Evolutionary conservation across 192 early-diverging fungal genomes (phyloP).

Genomic region (Entomortierella beljakovae): DNA sequence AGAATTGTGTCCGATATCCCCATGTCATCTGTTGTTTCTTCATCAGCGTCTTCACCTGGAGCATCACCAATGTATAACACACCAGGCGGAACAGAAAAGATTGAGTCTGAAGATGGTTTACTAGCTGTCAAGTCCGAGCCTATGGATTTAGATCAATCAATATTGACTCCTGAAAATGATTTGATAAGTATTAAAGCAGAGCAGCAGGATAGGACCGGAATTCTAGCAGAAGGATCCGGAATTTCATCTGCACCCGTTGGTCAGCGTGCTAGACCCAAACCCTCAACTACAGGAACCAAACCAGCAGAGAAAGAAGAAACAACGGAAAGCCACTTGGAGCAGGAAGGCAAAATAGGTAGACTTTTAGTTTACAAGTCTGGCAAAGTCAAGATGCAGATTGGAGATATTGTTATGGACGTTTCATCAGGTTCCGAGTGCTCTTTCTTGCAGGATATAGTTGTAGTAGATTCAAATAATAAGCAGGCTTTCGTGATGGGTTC

Average conservation of each 20-base stretch:
- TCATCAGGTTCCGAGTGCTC: constrained; percentile 62
- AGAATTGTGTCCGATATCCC: constrained; percentile 25
- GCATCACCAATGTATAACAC: constrained; percentile 18
- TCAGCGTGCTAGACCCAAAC: constrained; percentile 30
- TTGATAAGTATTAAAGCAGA: constrained; percentile 23
- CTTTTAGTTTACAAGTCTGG: constrained; percentile 72
- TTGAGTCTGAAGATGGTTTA: constrained; percentile 40
- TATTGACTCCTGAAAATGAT: constrained; percentile 24
- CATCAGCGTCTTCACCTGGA: constrained; percentile 28
- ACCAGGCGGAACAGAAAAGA: constrained; percentile 11
- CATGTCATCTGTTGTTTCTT: constrained; percentile 16
- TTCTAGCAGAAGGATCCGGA: constrained; percentile 1
- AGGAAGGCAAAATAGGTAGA: constrained; percentile 70
- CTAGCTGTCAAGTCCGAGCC: constrained; percentile 45
- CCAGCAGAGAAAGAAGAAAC: constrained; percentile 23
- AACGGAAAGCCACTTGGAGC: constrained; percentile 30
- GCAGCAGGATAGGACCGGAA: constrained; percentile 17
- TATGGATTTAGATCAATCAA: constrained; percentile 32
- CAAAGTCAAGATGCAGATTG: constrained; percentile 72
- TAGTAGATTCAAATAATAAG: constrained; percentile 64
- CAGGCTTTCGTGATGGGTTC: constrained; percentile 68
- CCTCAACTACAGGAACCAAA: constrained; percentile 15
- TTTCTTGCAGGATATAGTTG: constrained; percentile 70
- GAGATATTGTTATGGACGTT: constrained; percentile 71
- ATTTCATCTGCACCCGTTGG: constrained; percentile 20